These are phyloP conservation scores for Penicillium pulvis DNA, from an alignment of 495 filamentous ascomycete genomes.

Conservation along the genomic window DNA sequence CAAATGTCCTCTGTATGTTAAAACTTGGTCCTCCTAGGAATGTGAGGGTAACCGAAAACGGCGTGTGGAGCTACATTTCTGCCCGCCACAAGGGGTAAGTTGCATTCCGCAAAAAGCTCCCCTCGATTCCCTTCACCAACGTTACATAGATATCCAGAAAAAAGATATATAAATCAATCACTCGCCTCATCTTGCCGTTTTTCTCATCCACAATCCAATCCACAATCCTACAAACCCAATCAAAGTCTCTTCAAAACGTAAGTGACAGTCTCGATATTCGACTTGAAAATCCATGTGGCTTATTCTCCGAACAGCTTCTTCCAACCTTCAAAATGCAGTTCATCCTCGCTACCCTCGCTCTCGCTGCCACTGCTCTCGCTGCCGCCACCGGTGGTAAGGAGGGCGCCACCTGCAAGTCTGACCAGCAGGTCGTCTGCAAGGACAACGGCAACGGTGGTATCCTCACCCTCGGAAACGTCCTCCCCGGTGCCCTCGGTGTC, in stretches of 20 bases:
- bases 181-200: neutral
- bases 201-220: neutral
- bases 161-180: neutral
- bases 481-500: constrained; percentile 15
- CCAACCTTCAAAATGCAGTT: constrained; percentile 11
- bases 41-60: neutral
- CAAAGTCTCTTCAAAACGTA: neutral
- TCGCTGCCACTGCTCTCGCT: constrained; percentile 3
- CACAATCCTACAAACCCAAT: neutral
- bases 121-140: neutral
- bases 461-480: constrained; percentile 19
- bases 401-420: neutral
- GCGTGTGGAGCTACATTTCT: neutral
- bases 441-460: constrained; percentile 21
- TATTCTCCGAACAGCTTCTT: neutral
- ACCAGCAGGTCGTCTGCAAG: constrained; percentile 18
- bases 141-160: neutral
- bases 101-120: neutral
- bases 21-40: neutral
- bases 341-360: constrained; percentile 8
- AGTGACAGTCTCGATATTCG: neutral
- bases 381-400: neutral
- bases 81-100: neutral
- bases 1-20: no score
- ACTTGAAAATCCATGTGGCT: no score